Base-by-base conservation (phyloP, 306 rosid genomes). In the Cercis canadensis region DNA sequence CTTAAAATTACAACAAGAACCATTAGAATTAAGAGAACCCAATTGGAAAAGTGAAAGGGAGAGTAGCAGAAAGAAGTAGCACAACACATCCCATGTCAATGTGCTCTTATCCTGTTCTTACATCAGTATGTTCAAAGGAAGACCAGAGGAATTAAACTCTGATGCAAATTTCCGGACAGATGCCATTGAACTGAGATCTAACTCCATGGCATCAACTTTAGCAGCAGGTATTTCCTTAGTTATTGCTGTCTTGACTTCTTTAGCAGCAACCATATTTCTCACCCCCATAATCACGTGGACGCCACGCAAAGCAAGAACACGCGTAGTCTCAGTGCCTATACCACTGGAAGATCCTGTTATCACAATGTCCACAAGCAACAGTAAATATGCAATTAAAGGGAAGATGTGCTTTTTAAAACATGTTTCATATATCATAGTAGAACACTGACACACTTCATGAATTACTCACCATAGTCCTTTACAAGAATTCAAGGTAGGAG, bases 261-360 rank as follows among this genome's bases (percentile, higher is more conserved):
- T 60, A 45, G 75, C 96, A 44, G 94, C 89, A 55, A 18, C 75
- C 78, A 84, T n/a, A 56, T 90, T 88, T 68, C 97, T 85, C 21
- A 88, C 92, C 0, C 69, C 96, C 94, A 88, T 90, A 24, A 93
- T 64, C 45, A 94, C 98, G 50, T 83, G 97, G 44, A 80, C 95
- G 44, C 98, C 98, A 31, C 86, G 92, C 83, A 88, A 57, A 21
- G 96, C 98, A 50, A 93, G 97, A 77, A 90, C 97, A 31, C 94
- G 77, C 2, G 93, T 41, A 19, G 96, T 88, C 82, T 93, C 98
- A 16, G 62, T 74, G 18, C 97, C 97, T 75, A 88, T 90, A 4
- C 98, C 98, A 80, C 88, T 81, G 11, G 92, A 84, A 50, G 96
- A 85, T 76, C 98, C 98, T 90, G 83, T 75, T 54, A 76, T 18